Evolutionary conservation across 2,329 filamentous ascomycete genomes (phyloP).

Genomic region (Fusarium sp.): DNA sequence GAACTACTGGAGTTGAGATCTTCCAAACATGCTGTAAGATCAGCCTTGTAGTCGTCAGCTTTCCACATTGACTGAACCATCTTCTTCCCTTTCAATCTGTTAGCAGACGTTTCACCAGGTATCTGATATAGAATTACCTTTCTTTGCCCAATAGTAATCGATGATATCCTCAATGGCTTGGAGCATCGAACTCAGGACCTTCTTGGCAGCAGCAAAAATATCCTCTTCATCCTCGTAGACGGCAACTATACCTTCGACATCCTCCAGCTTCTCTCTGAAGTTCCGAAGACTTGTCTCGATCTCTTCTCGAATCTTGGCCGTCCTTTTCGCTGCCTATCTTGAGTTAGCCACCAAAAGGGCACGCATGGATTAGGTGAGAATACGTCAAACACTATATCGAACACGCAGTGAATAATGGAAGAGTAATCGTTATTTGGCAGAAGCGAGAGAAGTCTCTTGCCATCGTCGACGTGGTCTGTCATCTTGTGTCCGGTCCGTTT

Average conservation of each 20-base stretch:
- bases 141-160: neutral
- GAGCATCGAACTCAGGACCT: neutral
- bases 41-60: neutral
- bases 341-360: rapidly evolving
- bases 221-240: neutral
- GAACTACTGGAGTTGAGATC: neutral
- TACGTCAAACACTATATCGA: neutral
- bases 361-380: rapidly evolving
- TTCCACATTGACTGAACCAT: neutral
- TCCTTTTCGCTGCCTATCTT: neutral
- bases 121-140: neutral
- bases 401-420: neutral
- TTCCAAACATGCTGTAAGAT: neutral
- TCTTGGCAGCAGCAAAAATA: neutral
- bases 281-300: neutral
- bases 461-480: neutral
- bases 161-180: neutral
- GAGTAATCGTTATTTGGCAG: neutral
- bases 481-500: neutral
- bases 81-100: neutral
- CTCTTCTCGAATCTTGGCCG: neutral
- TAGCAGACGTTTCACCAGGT: rapidly evolving
- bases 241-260: neutral
- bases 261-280: neutral
- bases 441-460: neutral